These are phyloP conservation scores for Kalaharituber pfeilii DNA, from an alignment of 2,329 filamentous ascomycete genomes.

Conservation along the genomic window DNA sequence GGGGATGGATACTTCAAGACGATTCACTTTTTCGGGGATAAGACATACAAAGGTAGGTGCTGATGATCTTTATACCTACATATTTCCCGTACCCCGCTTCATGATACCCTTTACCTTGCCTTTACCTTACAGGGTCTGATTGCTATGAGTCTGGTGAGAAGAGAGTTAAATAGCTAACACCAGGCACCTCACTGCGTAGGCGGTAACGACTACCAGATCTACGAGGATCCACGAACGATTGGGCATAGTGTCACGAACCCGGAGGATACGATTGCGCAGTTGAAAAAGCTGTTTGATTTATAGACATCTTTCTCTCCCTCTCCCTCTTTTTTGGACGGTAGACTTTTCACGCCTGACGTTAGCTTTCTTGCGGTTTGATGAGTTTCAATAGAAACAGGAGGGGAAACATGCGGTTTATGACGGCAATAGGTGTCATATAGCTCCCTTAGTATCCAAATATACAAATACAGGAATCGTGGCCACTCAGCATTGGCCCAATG, in stretches of 20 bases:
- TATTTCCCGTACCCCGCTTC: no score
- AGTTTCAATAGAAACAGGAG: no score
- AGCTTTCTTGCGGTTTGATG: no score
- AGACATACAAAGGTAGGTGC: conserved; percentile 48
- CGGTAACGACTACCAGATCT: conserved; percentile 95
- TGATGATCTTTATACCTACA: not conserved
- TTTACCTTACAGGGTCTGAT: not conserved
- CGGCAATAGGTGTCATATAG: no score
- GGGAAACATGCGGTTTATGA: no score
- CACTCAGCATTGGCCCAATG: no score
- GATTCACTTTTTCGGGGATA: conserved; percentile 97
- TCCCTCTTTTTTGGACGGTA: no score
- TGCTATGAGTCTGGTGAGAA: not conserved
- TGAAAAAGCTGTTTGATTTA: conserved; percentile 66
- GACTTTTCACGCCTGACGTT: no score
- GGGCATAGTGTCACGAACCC: conserved; percentile 71
- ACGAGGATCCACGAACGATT: conserved; percentile 57
- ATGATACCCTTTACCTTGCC: not conserved
- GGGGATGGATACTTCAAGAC: conserved; percentile 29
- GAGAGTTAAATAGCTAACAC: not conserved
- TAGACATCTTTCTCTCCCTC: no score
- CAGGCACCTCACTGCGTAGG: no score
- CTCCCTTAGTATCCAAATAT: no score
- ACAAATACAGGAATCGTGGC: no score
- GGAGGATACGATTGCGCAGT: conserved; percentile 59